phyloP scores from a whole-genome alignment of 176 grass and related monocot species.

The Carex cristatella region DNA sequence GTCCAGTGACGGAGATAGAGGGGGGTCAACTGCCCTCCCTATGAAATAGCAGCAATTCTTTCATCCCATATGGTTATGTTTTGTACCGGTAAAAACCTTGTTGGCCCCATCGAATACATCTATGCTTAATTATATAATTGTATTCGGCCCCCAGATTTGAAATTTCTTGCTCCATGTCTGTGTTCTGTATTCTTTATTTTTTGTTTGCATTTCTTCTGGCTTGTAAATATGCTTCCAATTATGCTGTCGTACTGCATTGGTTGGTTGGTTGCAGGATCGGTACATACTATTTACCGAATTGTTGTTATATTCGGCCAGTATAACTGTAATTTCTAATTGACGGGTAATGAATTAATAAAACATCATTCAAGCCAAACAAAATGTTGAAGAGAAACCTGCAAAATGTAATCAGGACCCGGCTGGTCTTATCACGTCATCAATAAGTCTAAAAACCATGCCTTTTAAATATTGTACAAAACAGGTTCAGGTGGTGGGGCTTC shows the following conservation, averaged over 20 bases:
- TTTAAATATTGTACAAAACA: slow-evolving; percentile 21
- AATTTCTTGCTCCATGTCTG: too few species aligned
- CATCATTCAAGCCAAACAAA: neutral
- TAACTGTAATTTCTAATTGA: neutral
- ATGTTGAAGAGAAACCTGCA: neutral
- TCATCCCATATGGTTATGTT: too few species aligned
- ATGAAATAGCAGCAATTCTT: too few species aligned
- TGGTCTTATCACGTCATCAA: neutral
- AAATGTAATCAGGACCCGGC: neutral
- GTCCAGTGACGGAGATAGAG: too few species aligned
- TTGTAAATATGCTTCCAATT: neutral
- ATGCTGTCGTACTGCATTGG: neutral
- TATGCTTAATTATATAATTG: too few species aligned
- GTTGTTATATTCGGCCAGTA: neutral
- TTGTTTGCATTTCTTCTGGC: neutral
- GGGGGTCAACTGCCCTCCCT: too few species aligned
- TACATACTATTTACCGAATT: neutral
- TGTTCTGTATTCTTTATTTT: neutral
- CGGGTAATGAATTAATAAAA: neutral
- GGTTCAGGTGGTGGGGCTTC: slow-evolving; percentile 98
- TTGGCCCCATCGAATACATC: too few species aligned
- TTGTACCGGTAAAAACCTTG: too few species aligned
- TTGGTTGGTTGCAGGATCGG: neutral
- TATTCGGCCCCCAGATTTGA: too few species aligned
- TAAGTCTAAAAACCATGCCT: neutral